Percentiles rank a stretch among this genome's conserved stretches.
These are phyloP conservation scores for Turnera subulata DNA, from an alignment of 345 rosid species.

Conservation along the genomic window DNA sequence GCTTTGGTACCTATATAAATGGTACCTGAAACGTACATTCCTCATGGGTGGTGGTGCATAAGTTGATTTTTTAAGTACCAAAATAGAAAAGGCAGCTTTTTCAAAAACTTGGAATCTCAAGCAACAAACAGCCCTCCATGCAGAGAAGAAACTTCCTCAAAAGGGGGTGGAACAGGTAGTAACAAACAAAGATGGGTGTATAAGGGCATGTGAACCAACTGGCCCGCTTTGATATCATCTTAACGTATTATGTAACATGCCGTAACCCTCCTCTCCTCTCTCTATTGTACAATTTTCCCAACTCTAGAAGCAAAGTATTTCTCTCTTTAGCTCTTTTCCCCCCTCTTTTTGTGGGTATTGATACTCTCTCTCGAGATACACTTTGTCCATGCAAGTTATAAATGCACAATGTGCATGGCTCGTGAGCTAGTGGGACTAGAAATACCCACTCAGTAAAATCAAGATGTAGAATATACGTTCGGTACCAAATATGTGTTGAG, in stretches of 20 bases:
- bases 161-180: background rate
- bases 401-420: too few species aligned
- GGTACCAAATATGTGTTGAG: too few species aligned
- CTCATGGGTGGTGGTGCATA: background rate
- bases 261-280: slow-evolving; percentile 9
- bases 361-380: too few species aligned
- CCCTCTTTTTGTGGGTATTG: background rate
- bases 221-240: slow-evolving; percentile 7
- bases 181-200: slow-evolving; percentile 3
- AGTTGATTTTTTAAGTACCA: background rate
- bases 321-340: background rate
- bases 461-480: too few species aligned
- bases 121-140: background rate
- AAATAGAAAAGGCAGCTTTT: background rate
- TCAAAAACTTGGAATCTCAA: too few species aligned
- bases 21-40: slow-evolving; percentile 10
- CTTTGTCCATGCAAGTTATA: too few species aligned
- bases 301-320: slow-evolving; percentile 9
- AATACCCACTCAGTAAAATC: too few species aligned
- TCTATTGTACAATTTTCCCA: too few species aligned
- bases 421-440: too few species aligned
- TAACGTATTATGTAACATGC: background rate
- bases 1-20: background rate
- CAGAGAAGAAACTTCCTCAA: slow-evolving; percentile 26
- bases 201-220: slow-evolving; percentile 8